A percentile compares a stretch with the other conserved stretches of the same genome.
Conservation (phyloP, 805 yeast genomes). For the Saturnispora quitensis region DNA sequence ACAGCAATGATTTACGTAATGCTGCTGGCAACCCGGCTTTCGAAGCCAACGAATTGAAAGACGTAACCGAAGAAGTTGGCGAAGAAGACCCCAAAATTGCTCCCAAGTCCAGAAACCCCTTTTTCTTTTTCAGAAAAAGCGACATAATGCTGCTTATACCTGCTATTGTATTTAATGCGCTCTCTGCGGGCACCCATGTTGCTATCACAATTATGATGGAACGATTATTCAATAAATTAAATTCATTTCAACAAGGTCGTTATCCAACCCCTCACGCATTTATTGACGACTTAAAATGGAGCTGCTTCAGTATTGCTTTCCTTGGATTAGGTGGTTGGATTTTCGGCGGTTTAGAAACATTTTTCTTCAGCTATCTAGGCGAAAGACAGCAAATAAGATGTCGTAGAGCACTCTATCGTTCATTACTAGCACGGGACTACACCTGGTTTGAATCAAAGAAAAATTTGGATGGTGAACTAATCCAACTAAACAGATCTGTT, state of each 20-base stretch:
- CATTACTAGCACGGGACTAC: constrained; percentile 38
- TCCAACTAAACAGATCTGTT: constrained; percentile 60
- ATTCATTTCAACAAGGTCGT: constrained; percentile 26
- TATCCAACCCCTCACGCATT: constrained; percentile 25
- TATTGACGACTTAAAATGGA: constrained; percentile 28
- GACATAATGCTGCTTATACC: constrained; percentile 19
- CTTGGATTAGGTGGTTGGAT: constrained; percentile 40
- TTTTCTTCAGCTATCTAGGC: constrained; percentile 61
- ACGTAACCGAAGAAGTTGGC: background rate
- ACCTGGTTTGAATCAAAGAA: constrained; percentile 58
- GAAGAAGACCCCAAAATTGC: background rate
- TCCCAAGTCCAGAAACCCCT: constrained; percentile 12
- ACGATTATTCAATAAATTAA: constrained; percentile 42
- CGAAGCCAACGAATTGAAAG: background rate
- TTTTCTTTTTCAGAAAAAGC: constrained; percentile 19
- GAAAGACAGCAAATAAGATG: constrained; percentile 58
- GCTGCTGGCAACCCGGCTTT: background rate
- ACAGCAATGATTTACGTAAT: background rate
- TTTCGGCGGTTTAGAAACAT: constrained; percentile 44
- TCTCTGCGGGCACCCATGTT: constrained; percentile 52
- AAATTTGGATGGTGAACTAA: constrained; percentile 52
- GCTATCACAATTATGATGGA: constrained; percentile 60
- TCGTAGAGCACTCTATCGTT: constrained; percentile 35
- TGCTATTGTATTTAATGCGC: constrained; percentile 27
- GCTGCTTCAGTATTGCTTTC: constrained; percentile 31